Evolutionary conservation across 805 yeast species (phyloP), one percentile per base, ranked within the genome.

Genomic region (Cyberlindnera xishuangbannaensis): DNA sequence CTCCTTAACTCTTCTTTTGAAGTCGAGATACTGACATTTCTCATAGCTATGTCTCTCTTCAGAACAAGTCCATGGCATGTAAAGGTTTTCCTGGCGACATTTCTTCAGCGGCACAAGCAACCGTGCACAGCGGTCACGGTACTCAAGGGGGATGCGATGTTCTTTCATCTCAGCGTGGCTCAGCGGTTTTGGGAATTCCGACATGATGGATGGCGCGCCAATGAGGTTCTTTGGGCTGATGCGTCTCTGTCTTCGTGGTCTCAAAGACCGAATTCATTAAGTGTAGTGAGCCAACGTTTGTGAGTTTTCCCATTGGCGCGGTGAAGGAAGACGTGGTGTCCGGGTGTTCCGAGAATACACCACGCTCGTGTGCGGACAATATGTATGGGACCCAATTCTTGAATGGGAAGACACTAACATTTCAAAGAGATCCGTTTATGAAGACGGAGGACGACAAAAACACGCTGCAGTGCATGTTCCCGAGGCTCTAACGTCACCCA

Each of bases 11-110:
- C 95, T 74, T 64, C 92, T 74, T 56, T 77, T 71, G 64, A 80
- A 83, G 55, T 85, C 95, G 58, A 78, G 59, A 56, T 81, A 81
- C 60, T 84, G 83, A 58, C 95, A 84, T 55, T 82, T 82, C 58
- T 84, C 95, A 68, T 87, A 85, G 26, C 69, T 77, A 48, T 85
- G 94, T 56, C 86, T 76, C 62, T 80, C 85, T 44, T 80, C 80
- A 38, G 71, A 67, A 50, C 95, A 84, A 48, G 73, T 76, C 83
- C 83, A 77, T 19, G 84, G 84, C 55, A 76, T 45, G 47, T 62
- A 77, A 51, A 62, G 58, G 10, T 70, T 67, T 46, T 76, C 78
- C 32, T 63, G 61, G 37, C 83, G 71, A 53, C 84, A 77, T 48
- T 71, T 70, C 56, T 74, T 74, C 37, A 77, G 58, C 13, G 83